Evolutionary conservation across 2,329 filamentous ascomycete genomes (phyloP), one percentile per base, ranked within the genome.

Genomic region (Didymella lethalis): DNA sequence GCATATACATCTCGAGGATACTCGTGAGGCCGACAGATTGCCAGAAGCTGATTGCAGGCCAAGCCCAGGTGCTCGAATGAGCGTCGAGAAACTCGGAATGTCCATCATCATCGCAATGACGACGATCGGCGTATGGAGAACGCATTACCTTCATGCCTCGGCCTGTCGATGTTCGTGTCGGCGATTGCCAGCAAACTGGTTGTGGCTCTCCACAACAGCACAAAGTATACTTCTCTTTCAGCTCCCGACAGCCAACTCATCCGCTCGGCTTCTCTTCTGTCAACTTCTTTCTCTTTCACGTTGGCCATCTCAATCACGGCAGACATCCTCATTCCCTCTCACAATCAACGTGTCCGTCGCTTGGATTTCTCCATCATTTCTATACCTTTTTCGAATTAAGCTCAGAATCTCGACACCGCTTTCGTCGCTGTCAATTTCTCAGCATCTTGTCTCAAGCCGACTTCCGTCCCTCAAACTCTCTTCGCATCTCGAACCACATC

Each of bases 211-310:
- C 4, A 18, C 25, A 45, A 7, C 25, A 26, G 12, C 43, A 36
- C 40, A 20, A 11, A 31, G 26, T 51, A 51, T 43, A 14, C 48
- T 14, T 50, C 31, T 49, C 40, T 49, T 49, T 45, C 12, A 10
- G 11, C 8, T n/a, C 20, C 41, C 23, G 40, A 26, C 11, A 4
- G 12, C 29, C 47, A 23, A 20, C 11, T 16, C 12, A 8, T n/a
- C n/a, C 43, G n/a, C 26, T 43, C 52, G 32, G 36, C 18, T 16
- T 34, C 23, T 28, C 18, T 41, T 29, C 16, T 48, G 18, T 26
- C 26, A 16, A 16, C 28, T 34, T n/a, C 25, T 23, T 1, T 49
- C 29, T 50, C 46, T 45, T 54, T 54, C 41, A 48, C 29, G n/a
- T 48, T 32, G 18, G 18, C 11, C 18, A 16, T 34, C 32, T 34